Evolutionary conservation across 1,139 yeast genomes (phyloP).

Genomic region (Entelexis paramagnoliae): DNA sequence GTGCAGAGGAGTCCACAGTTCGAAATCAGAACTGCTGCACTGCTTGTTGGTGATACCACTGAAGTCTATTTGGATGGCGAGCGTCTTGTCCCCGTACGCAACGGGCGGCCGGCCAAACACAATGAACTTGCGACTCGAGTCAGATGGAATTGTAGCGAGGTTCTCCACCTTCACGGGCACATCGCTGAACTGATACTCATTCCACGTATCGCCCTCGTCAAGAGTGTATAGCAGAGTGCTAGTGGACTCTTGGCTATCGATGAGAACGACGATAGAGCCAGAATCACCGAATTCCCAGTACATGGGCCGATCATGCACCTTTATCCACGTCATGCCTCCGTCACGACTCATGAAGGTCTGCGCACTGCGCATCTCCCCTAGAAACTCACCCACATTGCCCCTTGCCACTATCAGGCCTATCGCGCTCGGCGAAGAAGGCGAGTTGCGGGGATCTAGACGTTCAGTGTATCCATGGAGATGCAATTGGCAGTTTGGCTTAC

Average conservation of each 20-base stretch:
- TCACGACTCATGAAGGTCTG: constrained; percentile 71
- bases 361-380: constrained; percentile 42
- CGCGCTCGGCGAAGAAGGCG: constrained; percentile 82
- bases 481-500: constrained; percentile 53
- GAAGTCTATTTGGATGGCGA: constrained; percentile 59
- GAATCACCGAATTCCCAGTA: constrained; percentile 97
- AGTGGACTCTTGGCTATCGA: constrained; percentile 48
- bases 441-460: constrained; percentile 69
- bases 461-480: constrained; percentile 90
- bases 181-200: constrained; percentile 51
- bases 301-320: constrained; percentile 57
- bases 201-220: constrained; percentile 77
- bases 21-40: constrained; percentile 71
- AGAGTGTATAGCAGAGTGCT: constrained; percentile 53
- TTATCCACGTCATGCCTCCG: constrained; percentile 86
- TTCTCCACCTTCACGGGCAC: constrained; percentile 52
- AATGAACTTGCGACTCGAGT: constrained; percentile 67
- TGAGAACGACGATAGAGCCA: constrained; percentile 74
- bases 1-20: constrained; percentile 69
- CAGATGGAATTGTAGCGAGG: constrained; percentile 83
- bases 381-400: constrained; percentile 73
- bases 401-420: constrained; percentile 76
- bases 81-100: constrained; percentile 36
- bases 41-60: constrained; percentile 51
- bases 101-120: constrained; percentile 38